Evolutionary conservation across 208 protist genomes (phyloP), one percentile per base, ranked within the genome.

Genomic region (Wallacemonas sp.): DNA sequence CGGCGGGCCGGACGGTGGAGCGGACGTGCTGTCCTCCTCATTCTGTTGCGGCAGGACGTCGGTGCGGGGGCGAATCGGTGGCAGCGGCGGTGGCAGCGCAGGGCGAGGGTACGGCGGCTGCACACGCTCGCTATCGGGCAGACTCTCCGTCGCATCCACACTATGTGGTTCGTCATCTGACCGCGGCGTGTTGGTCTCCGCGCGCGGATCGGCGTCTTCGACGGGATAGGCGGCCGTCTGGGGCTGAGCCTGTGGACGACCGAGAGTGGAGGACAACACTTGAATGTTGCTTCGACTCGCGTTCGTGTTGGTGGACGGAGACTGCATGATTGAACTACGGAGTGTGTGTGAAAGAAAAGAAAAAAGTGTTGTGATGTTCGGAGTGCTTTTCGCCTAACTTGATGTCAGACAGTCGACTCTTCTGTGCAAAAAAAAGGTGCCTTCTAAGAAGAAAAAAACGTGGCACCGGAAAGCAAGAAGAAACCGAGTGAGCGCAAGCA

Each of bases 71-170:
- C 38, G 52, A 27, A 58, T 67, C 0, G 58, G 70, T 2, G 69
- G 70, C n/a, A 79, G 68, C 41, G 72, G 72, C 23, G 72, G 72
- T 14, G 72, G 72, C 54, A 79, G 68, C 2, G 72, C 34, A 2
- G 72, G 69, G 26, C 72, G 68, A 4, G 46, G 61, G 68, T 68
- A 76, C 54, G 61, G 29, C 21, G 52, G 70, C 14, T 74, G 61
- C 46, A 56, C n/a, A 27, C 30, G 68, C 48, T 58, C 60, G 61
- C 34, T 34, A 29, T 73, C n/a, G n/a, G n/a, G n/a, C n/a, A n/a
- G n/a, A n/a, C n/a, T n/a, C n/a, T n/a, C n/a, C n/a, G n/a, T n/a
- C n/a, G n/a, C n/a, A n/a, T n/a, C n/a, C n/a, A n/a, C n/a, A n/a
- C n/a, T n/a, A n/a, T n/a, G n/a, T n/a, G n/a, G n/a, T n/a, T 54